phyloP scores from a whole-genome alignment of 2,329 filamentous ascomycete genomes.

The Penicillium expansum region DNA sequence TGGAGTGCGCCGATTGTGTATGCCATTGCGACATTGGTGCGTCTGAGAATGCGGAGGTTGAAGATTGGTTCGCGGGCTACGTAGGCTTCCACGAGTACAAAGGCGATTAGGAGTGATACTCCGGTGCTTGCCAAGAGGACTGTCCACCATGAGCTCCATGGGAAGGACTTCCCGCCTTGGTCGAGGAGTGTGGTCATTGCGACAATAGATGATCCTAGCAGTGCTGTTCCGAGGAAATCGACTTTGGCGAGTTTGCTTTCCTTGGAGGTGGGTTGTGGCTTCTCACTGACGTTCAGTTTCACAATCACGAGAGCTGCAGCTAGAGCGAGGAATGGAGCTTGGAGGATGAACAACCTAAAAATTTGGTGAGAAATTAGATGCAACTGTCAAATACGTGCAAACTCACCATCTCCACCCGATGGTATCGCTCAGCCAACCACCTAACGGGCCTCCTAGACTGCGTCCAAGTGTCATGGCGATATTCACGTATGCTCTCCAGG shows the following conservation, averaged over 20 bases:
- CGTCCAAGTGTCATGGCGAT: constrained; percentile 51
- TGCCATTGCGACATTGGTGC: constrained; percentile 30
- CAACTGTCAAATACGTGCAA: rapidly evolving
- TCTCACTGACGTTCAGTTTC: constrained; percentile 37
- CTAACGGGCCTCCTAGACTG: constrained; percentile 54
- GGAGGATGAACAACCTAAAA: constrained; percentile 29
- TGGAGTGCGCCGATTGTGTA: constrained; percentile 52
- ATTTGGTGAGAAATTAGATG: background rate
- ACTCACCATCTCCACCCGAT: constrained; percentile 64
- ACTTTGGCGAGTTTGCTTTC: constrained; percentile 47
- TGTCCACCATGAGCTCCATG: constrained; percentile 29
- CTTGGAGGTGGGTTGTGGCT: background rate
- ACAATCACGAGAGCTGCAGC: constrained; percentile 43
- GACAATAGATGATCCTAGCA: constrained; percentile 47
- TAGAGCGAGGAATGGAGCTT: constrained; percentile 27
- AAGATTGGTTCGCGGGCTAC: constrained; percentile 38
- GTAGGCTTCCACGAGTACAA: constrained; percentile 32
- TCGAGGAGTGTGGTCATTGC: constrained; percentile 49
- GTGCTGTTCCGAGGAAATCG: constrained; percentile 57
- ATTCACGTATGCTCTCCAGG: constrained; percentile 53
- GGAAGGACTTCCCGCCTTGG: constrained; percentile 46
- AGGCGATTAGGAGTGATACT: constrained; percentile 19
- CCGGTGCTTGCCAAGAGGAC: constrained; percentile 16
- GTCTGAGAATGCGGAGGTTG: constrained; percentile 33
- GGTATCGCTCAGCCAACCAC: constrained; percentile 60